Conservation (phyloP, 768 basidiomycete genomes). For the Baorangia bicolor region DNA sequence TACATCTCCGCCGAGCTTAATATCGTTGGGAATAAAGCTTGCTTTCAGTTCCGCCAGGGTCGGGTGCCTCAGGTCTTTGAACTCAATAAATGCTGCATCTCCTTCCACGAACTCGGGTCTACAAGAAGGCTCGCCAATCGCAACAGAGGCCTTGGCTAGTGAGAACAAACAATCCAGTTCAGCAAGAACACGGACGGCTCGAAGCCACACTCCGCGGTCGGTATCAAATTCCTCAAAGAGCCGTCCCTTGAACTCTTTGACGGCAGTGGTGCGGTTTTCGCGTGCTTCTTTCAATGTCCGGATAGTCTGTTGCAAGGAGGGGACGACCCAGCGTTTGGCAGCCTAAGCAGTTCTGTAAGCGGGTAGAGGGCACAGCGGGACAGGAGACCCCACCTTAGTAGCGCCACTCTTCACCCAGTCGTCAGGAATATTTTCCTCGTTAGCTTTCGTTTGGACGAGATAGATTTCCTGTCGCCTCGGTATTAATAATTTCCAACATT, state of each 20-base stretch:
- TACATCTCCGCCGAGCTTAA: slow-evolving; percentile 75
- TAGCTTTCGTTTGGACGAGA: slow-evolving; percentile 69
- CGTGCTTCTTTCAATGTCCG: slow-evolving; percentile 90
- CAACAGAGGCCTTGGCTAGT: slow-evolving; percentile 83
- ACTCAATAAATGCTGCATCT: slow-evolving; percentile 79
- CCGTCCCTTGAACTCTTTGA: slow-evolving; percentile 81
- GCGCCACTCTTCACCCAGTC: slow-evolving; percentile 79
- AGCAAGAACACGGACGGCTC: slow-evolving; percentile 80
- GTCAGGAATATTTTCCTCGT: slow-evolving; percentile 65
- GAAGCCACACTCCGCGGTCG: slow-evolving; percentile 78
- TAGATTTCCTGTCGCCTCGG: slow-evolving; percentile 74
- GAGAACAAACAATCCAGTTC: slow-evolving; percentile 97
- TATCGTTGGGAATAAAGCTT: slow-evolving; percentile 91
- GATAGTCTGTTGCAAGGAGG: slow-evolving; percentile 66
- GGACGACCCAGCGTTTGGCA: slow-evolving; percentile 74
- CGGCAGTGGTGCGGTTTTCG: slow-evolving; percentile 76
- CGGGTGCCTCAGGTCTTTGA: slow-evolving; percentile 88
- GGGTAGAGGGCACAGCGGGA: background rate
- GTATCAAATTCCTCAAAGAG: slow-evolving; percentile 80
- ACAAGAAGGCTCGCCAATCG: slow-evolving; percentile 92
- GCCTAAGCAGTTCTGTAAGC: slow-evolving; percentile 42
- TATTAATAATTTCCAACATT: background rate
- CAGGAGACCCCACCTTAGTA: slow-evolving; percentile 62
- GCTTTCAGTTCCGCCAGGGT: slow-evolving; percentile 66
- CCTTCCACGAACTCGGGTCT: slow-evolving; percentile 85